Percentiles rank a stretch among this genome's conserved stretches.
Conservation (phyloP, 208 protist genomes). For the Angomonas ambiguus region DNA sequence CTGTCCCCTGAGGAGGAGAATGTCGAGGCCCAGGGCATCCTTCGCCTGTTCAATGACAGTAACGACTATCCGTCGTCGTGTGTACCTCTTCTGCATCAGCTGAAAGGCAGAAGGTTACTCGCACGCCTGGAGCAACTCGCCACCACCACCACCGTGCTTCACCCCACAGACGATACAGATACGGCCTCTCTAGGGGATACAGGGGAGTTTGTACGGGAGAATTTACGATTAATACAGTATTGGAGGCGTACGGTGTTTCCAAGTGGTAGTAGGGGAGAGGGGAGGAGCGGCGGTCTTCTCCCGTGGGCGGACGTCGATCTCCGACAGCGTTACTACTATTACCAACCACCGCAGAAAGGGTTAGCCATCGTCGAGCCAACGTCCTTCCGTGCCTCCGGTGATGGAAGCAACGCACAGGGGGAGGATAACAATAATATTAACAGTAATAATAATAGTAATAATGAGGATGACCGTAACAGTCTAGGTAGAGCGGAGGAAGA, state of each 20-base stretch:
- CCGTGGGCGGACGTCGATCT: neutral
- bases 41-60: neutral
- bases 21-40: neutral
- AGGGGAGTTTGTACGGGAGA: neutral
- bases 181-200: too few relatives aligned
- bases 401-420: constrained; percentile 44
- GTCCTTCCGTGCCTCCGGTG: constrained; percentile 30
- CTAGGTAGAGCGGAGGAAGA: constrained; percentile 29
- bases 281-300: neutral
- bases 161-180: too few relatives aligned
- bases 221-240: neutral
- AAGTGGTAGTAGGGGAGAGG: too few relatives aligned
- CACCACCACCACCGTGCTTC: too few relatives aligned
- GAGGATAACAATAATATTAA: constrained; percentile 18
- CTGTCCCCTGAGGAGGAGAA: too few relatives aligned
- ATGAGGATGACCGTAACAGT: too few relatives aligned
- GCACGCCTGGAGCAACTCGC: neutral
- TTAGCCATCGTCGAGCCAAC: neutral
- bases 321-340: neutral
- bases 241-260: neutral
- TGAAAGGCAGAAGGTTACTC: neutral
- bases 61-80: neutral
- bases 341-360: neutral
- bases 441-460: neutral
- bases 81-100: neutral